Conservation (phyloP, 768 basidiomycete species). For the Botryobasidium botryosum region DNA sequence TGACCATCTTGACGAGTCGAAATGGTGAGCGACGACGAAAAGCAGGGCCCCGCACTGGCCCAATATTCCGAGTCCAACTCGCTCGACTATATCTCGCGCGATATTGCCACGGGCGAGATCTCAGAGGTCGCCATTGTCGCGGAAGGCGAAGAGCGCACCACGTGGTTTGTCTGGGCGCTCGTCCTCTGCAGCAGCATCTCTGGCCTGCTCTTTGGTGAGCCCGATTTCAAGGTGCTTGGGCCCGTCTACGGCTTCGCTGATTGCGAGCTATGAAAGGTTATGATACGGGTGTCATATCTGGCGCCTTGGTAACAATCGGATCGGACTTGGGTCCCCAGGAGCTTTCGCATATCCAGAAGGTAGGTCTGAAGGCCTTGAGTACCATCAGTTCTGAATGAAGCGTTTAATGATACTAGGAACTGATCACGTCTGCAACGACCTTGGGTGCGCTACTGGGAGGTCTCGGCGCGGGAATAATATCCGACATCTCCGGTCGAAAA, state of each 20-base stretch:
- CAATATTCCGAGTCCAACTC: no score
- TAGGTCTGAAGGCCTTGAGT: conserved; percentile 14
- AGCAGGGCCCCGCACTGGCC: no score
- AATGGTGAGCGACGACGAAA: no score
- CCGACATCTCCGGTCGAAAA: conserved; percentile 53
- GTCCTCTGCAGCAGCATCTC: conserved; percentile 61
- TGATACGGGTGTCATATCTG: conserved; percentile 68
- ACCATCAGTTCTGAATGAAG: background rate
- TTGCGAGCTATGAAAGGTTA: conserved; percentile 33
- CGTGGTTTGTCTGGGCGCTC: conserved; percentile 64
- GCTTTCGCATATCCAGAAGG: conserved; percentile 49
- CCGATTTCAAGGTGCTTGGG: background rate
- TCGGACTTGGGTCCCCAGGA: conserved; percentile 40
- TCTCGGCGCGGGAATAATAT: conserved; percentile 46
- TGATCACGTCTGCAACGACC: conserved; percentile 66
- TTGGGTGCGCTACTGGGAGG: conserved; percentile 65
- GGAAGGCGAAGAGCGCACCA: conserved; percentile 29
- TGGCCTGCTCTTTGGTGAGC: conserved; percentile 55
- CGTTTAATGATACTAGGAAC: no score
- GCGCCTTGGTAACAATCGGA: conserved; percentile 59
- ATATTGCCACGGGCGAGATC: no score
- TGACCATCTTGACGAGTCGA: no score
- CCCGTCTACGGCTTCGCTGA: background rate
- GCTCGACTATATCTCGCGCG: no score
- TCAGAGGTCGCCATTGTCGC: background rate